Conservation (phyloP, 176 grass and related monocot genomes). For the Aegilops longissima region DNA sequence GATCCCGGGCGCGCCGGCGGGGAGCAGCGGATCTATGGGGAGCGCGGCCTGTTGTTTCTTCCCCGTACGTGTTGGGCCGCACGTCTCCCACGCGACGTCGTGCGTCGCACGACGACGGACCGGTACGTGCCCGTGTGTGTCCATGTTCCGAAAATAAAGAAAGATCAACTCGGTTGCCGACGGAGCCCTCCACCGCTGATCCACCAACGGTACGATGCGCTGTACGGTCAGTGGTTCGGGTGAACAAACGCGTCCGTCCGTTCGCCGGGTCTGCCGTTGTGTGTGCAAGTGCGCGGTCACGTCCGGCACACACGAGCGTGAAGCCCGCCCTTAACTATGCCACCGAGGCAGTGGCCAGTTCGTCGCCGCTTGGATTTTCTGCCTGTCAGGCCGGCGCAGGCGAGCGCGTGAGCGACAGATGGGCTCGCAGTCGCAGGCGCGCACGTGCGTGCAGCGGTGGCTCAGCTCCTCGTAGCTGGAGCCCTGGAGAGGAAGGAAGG, state of each 20-base stretch:
- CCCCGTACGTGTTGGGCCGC: neutral
- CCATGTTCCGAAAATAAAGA: neutral
- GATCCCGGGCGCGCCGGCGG: neutral
- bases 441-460: conserved; percentile 19
- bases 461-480: neutral
- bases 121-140: neutral
- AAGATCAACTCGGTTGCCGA: neutral
- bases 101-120: neutral
- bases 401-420: conserved; percentile 24
- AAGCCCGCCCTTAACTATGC: neutral
- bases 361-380: neutral
- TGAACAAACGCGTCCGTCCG: neutral
- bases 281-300: neutral
- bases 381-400: conserved; percentile 14
- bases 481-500: neutral
- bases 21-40: conserved; percentile 33
- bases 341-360: neutral
- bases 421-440: neutral
- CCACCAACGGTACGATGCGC: neutral
- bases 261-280: neutral
- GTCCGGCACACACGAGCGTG: neutral
- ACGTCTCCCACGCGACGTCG: neutral
- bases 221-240: neutral
- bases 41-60: neutral
- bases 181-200: too few species aligned